Percentiles rank a stretch among this genome's conserved stretches.
phyloP scores from a whole-genome alignment of 768 basidiomycete genomes.

The Xanthoconium stramineum region DNA sequence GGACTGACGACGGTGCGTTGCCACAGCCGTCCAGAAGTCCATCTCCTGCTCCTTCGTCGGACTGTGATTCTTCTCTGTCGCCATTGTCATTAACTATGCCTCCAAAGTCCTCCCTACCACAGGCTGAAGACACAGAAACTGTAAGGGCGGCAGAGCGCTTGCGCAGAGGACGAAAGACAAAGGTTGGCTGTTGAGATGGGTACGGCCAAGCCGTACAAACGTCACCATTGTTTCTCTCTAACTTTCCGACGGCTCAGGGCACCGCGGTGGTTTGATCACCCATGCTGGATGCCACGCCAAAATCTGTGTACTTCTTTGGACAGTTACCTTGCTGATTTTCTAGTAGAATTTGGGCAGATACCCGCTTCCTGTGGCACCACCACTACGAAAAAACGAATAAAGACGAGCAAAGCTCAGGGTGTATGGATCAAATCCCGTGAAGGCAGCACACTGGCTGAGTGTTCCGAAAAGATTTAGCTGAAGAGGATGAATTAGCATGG shows the following conservation, averaged over 20 bases:
- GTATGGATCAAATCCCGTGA: slow-evolving; percentile 36
- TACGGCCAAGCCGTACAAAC: slow-evolving; percentile 11
- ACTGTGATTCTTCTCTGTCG: slow-evolving; percentile 24
- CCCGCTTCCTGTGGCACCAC: slow-evolving; percentile 15
- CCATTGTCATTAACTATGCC: slow-evolving; percentile 11
- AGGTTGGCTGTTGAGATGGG: slow-evolving; percentile 42
- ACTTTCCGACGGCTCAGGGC: slow-evolving; percentile 40
- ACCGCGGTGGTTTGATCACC: slow-evolving; percentile 44
- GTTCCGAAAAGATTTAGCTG: slow-evolving; percentile 22
- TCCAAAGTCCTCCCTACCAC: background rate
- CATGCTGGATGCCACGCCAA: slow-evolving; percentile 47
- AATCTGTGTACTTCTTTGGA: slow-evolving; percentile 38
- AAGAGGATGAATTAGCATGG: slow-evolving; percentile 50
- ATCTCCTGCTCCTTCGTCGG: slow-evolving; percentile 19
- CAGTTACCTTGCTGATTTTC: slow-evolving; percentile 24
- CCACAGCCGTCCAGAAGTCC: slow-evolving; percentile 27
- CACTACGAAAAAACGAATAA: slow-evolving; percentile 28
- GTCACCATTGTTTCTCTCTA: background rate
- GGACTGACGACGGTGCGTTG: slow-evolving; percentile 9
- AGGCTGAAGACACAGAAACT: slow-evolving; percentile 34
- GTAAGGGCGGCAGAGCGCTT: slow-evolving; percentile 38
- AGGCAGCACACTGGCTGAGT: background rate
- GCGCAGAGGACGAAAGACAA: slow-evolving; percentile 36
- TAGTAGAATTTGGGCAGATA: slow-evolving; percentile 23
- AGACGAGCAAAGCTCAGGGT: slow-evolving; percentile 34